Conservation (phyloP, 306 rosid species). For the Lathyrus aphaca region DNA sequence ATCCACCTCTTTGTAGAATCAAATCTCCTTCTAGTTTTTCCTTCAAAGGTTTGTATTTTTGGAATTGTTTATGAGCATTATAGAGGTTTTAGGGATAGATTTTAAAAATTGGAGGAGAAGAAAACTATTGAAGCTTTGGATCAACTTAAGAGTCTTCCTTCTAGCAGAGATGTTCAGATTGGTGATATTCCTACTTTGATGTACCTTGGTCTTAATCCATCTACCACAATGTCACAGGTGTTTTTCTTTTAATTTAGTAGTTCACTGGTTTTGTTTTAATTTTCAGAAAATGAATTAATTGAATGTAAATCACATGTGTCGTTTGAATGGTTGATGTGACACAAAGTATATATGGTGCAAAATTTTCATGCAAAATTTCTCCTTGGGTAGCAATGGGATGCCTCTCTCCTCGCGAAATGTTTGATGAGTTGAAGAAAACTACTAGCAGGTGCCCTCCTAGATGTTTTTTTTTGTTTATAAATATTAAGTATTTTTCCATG, state of each 20-base stretch:
- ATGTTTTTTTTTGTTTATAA: slow-evolving; percentile 31
- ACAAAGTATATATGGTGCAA: slow-evolving; percentile 85
- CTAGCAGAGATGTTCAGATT: slow-evolving; percentile 80
- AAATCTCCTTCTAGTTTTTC: too few relatives aligned
- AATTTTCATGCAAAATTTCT: slow-evolving; percentile 93
- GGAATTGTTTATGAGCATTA: too few relatives aligned
- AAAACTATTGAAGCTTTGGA: slow-evolving; percentile 87
- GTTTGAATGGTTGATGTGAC: slow-evolving; percentile 57
- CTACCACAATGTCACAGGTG: slow-evolving; percentile 73
- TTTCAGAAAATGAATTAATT: background rate
- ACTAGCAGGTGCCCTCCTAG: slow-evolving; percentile 57
- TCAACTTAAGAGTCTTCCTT: slow-evolving; percentile 82
- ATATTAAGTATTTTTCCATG: background rate
- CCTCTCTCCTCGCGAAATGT: slow-evolving; percentile 89
- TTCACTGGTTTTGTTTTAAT: background rate
- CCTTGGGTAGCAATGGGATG: slow-evolving; percentile 99
- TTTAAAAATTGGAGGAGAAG: slow-evolving; percentile 74
- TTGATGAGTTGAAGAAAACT: slow-evolving; percentile 78
- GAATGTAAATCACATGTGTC: background rate
- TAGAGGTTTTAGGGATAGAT: slow-evolving; percentile 80
- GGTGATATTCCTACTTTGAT: slow-evolving; percentile 84
- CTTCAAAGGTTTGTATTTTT: too few relatives aligned
- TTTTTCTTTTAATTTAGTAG: slow-evolving; percentile 2
- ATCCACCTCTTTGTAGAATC: too few relatives aligned
- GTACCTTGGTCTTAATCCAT: slow-evolving; percentile 83